Evolutionary conservation across 108 stramenopile species (phyloP), one percentile per base, ranked within the genome.

Genomic region (Cyclotella kingstonii): DNA sequence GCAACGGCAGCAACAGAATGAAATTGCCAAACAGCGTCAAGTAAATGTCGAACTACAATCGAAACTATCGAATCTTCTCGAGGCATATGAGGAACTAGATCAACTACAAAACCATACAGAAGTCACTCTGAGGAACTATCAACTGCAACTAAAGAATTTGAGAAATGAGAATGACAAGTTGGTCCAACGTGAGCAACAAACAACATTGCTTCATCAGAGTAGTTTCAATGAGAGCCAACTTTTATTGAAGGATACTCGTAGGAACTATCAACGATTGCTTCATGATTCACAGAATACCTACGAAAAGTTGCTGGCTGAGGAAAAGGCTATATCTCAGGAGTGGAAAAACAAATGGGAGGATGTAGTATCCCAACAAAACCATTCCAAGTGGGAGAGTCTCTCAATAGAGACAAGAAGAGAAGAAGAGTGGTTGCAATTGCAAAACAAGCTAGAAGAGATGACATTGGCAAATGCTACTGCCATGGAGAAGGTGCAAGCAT

Each of bases 11-110:
- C 52, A 48, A 15, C 52, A 54, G 29, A 44, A 51, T 5, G 28
- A 63, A 57, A 66, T 22, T 14, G 8, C 38, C 42, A 33, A 42
- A 42, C 29, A 27, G 11, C 61, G 49, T 34, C 34, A 51, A n/a
- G 56, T 19, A 7, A 56, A 63, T 0, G 18, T 17, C 17, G 40
- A 63, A 10, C 36, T 71, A 2, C 62, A 63, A 42, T 14, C 29
- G 21, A 61, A 71, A 15, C 70, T 71, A 17, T 22, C 61, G 1
- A 54, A 61, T 38, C 54, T 71, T 23, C 33, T 71, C 15, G 70
- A 63, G 31, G 70, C 70, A 1, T 56, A 71, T 41, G 40, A 47
- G 14, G 61, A 71, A 31, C 39, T 71, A 2, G 70, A 71, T 21
- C 61, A 56, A 39, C 21, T 56, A n/a, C 61, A 57, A 26, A 49